Base-by-base conservation (phyloP, 768 basidiomycete genomes). In the Phlebiopsis gigantea region DNA sequence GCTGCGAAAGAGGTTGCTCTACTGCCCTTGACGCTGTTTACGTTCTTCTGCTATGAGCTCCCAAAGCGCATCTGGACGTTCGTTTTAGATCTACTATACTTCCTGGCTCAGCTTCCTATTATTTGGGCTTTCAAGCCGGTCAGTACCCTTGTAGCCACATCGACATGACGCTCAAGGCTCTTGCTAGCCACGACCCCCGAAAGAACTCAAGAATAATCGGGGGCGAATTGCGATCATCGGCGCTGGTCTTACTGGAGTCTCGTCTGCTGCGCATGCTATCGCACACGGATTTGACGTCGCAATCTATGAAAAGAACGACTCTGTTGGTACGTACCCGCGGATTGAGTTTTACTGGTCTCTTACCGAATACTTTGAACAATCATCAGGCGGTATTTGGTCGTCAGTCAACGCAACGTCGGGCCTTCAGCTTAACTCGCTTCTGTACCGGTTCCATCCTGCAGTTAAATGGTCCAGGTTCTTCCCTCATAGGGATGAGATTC, bases 231-330 rank as follows among this genome's bases (percentile, higher is more conserved):
- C 79, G 0, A 68, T 80, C 51, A 71, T 81, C 47, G 79, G 79
- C 7, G 77, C 78, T 1, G 79, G 81, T 10, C 65, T 81, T 9
- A 80, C 78, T 0, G 79, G 80, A 19, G 66, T 82, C 14, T 79
- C 77, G n/a, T 77, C 77, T 25, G 80, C 78, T 28, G 79, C 79
- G 63, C 77, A 81, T 59, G 72, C 73, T 26, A 72, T 79, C 24
- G 72, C 77, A 0, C 79, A 81, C 57, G 77, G 77, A 17, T 81
- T 81, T 57, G 79, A 81, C 29, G 79, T 81, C 10, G 75, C 77
- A 24, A 72, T 81, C 2, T 80, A 72, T 61, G 80, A 81, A 46
- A 62, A 66, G 51, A 43, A 29, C 8, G 64, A 67, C 55, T 46
- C 54, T 14, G 54, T 65, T 21, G 64, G 70, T 69, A 45, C 19